A percentile compares a stretch with the other conserved stretches of the same genome.
These are phyloP conservation scores for Chaetomidium leptoderma DNA, from an alignment of 495 filamentous ascomycete genomes.

Conservation along the genomic window DNA sequence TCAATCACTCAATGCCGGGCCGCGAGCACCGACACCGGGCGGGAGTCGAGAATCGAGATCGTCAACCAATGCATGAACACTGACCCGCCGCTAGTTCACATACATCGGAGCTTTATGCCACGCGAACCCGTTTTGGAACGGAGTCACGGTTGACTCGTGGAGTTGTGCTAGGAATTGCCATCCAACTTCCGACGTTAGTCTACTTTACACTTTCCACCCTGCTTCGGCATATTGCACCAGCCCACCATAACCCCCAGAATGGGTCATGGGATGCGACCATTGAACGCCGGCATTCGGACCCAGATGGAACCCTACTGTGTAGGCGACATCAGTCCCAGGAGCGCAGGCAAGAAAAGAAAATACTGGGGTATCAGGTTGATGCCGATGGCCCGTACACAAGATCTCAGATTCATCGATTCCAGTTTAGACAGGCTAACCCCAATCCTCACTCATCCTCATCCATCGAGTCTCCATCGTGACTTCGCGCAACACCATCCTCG, in stretches of 20 bases:
- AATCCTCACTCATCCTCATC: conserved; percentile 61
- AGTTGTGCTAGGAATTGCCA: background rate
- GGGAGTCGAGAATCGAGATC: background rate
- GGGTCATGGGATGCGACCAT: background rate
- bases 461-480: conserved; percentile 79
- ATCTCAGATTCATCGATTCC: background rate
- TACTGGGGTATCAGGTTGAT: background rate
- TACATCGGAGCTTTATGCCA: background rate
- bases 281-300: background rate
- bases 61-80: conserved; percentile 1
- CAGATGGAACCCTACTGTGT: background rate
- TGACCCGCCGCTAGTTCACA: background rate
- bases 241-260: background rate
- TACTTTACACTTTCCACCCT: background rate
- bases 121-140: background rate
- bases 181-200: too few species aligned
- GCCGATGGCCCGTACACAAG: too few species aligned
- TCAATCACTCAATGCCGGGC: conserved; percentile 8
- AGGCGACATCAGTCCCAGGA: background rate
- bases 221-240: background rate
- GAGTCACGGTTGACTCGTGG: background rate
- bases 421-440: background rate
- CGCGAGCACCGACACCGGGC: conserved; percentile 2
- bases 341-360: background rate
- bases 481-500: conserved; percentile 47